Evolutionary conservation across 2,329 filamentous ascomycete genomes (phyloP).

Genomic region (Paraphaeosphaeria sporulosa): DNA sequence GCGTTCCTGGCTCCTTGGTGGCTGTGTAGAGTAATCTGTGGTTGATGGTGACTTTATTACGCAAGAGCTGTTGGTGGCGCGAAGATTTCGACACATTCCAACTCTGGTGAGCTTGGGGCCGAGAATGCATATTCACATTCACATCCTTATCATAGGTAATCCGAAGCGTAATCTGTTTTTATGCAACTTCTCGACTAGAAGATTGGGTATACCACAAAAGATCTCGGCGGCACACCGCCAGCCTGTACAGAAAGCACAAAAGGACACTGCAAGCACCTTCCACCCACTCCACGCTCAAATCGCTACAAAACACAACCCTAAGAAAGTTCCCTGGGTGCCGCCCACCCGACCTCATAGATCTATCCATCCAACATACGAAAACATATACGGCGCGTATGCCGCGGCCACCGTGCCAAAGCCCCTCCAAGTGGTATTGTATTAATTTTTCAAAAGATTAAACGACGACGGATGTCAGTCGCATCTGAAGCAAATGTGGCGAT

Average conservation of each 20-base stretch:
- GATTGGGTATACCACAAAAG: not conserved
- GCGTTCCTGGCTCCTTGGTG: too few relatives aligned
- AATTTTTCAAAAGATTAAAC: constrained; percentile 13
- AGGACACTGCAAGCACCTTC: not conserved
- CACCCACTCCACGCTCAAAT: constrained; percentile 9
- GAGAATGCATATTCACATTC: too few relatives aligned
- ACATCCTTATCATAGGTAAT: too few relatives aligned
- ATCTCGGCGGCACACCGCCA: not conserved
- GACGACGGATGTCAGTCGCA: not conserved
- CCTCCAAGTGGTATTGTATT: not conserved
- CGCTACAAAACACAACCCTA: constrained; percentile 1
- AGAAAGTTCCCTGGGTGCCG: not conserved
- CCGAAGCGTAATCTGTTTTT: not conserved
- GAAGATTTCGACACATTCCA: too few relatives aligned
- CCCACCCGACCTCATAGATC: not conserved
- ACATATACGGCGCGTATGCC: not conserved
- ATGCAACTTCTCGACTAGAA: constrained; percentile 4
- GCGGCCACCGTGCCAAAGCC: not conserved
- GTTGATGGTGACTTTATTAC: too few relatives aligned
- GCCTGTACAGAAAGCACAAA: not conserved
- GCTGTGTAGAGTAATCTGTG: too few relatives aligned
- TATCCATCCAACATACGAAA: constrained; percentile 5
- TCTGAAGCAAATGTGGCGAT: not conserved
- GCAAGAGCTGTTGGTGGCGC: too few relatives aligned
- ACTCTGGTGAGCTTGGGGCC: too few relatives aligned